A percentile compares a stretch with the other conserved stretches of the same genome.
phyloP scores from a whole-genome alignment of 495 filamentous ascomycete genomes.

The Lophium mytilinum region DNA sequence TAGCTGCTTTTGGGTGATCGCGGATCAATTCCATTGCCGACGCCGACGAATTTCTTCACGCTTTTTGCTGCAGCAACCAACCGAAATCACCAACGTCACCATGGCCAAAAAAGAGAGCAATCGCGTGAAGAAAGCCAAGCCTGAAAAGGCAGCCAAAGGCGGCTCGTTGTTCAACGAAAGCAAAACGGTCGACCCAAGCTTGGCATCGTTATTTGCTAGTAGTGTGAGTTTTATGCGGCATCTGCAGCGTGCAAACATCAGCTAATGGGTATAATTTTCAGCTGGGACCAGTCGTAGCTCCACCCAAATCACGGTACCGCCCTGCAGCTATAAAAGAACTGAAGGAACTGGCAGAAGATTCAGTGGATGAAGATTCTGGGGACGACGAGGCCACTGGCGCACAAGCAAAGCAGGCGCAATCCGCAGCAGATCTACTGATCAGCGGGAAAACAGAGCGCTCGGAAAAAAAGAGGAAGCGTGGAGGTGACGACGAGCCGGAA shows the following conservation, averaged over 20 bases:
- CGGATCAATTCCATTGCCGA: too few relatives aligned
- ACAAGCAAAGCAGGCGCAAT: constrained; percentile 3
- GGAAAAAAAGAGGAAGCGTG: constrained; percentile 63
- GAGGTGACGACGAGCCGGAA: constrained; percentile 47
- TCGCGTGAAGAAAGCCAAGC: constrained; percentile 2
- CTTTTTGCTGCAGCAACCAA: too few relatives aligned
- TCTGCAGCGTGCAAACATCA: not conserved
- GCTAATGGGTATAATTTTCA: not conserved
- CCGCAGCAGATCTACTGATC: not conserved
- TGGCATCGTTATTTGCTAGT: constrained; percentile 72
- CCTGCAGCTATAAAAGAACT: constrained; percentile 1
- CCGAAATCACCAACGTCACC: not conserved
- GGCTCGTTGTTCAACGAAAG: constrained; percentile 9
- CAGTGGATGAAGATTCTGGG: not conserved
- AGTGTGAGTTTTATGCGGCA: constrained; percentile 52
- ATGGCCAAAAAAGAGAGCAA: constrained; percentile 20
- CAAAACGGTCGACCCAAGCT: constrained; percentile 54
- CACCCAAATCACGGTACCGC: constrained; percentile 22
- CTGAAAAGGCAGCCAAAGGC: not conserved
- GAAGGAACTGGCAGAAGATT: not conserved
- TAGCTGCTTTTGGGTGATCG: too few relatives aligned
- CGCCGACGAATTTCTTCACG: not conserved
- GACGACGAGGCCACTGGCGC: constrained; percentile 8
- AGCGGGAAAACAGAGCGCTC: constrained; percentile 5
- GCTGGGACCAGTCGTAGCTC: constrained; percentile 21